Evolutionary conservation across 2,329 filamentous ascomycete species (phyloP).

Genomic region (Arthrobotrys sphaeroides): DNA sequence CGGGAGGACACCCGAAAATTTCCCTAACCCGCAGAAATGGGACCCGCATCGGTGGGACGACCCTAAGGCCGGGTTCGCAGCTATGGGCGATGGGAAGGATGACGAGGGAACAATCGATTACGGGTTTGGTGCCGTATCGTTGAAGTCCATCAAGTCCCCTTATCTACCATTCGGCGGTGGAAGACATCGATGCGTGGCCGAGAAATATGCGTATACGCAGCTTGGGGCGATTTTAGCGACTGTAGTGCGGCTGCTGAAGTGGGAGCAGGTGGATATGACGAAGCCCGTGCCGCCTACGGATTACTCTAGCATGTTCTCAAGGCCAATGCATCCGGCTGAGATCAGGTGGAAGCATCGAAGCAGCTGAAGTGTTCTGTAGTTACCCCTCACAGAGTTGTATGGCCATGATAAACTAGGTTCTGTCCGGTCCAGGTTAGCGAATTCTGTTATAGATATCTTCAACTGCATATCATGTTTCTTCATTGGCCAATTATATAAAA

Average conservation of each 20-base stretch:
- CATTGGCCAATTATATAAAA: too few relatives aligned
- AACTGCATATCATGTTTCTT: too few relatives aligned
- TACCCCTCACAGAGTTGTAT: background rate
- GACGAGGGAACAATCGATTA: slow-evolving; percentile 85
- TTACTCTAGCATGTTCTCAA: slow-evolving; percentile 76
- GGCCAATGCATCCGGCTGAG: slow-evolving; percentile 74
- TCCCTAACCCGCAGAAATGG: slow-evolving; percentile 84
- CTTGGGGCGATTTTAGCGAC: slow-evolving; percentile 83
- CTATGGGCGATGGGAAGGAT: slow-evolving; percentile 64
- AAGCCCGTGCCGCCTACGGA: slow-evolving; percentile 74
- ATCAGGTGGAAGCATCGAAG: slow-evolving; percentile 69
- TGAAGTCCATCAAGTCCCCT: slow-evolving; percentile 80
- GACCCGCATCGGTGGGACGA: slow-evolving; percentile 90
- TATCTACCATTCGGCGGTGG: slow-evolving; percentile 96
- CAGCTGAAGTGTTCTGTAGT: background rate
- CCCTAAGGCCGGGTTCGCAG: slow-evolving; percentile 66
- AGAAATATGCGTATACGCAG: slow-evolving; percentile 95
- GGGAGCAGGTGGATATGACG: slow-evolving; percentile 77
- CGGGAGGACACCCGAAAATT: slow-evolving; percentile 75
- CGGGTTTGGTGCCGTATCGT: slow-evolving; percentile 90
- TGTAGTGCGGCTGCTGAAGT: slow-evolving; percentile 80
- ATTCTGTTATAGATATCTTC: too few relatives aligned
- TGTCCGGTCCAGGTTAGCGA: too few relatives aligned
- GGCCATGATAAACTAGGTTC: too few relatives aligned
- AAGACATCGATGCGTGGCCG: slow-evolving; percentile 91